Percentiles rank a stretch among this genome's conserved stretches.
These are phyloP conservation scores for Sesbania bispinosa DNA, from an alignment of 306 rosid species.

Conservation along the genomic window DNA sequence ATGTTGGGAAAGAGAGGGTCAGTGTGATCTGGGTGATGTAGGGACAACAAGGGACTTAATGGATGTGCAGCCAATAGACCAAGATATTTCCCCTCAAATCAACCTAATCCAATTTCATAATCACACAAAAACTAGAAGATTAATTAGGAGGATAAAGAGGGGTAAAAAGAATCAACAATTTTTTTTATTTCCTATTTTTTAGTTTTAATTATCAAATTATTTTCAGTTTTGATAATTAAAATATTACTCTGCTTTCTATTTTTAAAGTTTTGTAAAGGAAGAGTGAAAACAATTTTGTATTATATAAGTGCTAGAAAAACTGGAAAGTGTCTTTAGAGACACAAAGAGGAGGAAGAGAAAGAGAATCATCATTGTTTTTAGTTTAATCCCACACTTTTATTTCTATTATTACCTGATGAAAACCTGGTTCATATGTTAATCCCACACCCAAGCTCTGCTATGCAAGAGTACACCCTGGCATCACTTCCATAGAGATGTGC, in stretches of 20 bases:
- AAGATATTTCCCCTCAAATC: constrained; percentile 61
- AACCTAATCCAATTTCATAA: constrained; percentile 42
- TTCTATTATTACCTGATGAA: constrained; percentile 85
- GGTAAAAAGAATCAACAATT: background rate
- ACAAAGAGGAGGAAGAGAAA: too few species aligned
- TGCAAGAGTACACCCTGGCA: constrained; percentile 62
- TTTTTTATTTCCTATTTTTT: too few species aligned
- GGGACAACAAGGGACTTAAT: constrained; percentile 58
- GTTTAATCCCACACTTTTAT: too few species aligned
- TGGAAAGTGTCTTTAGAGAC: too few species aligned
- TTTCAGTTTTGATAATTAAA: too few species aligned
- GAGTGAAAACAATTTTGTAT: too few species aligned
- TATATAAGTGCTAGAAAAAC: too few species aligned
- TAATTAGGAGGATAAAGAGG: background rate
- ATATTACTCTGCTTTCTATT: too few species aligned
- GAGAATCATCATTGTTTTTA: too few species aligned
- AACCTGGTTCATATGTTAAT: constrained; percentile 76
- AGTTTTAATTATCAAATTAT: too few species aligned
- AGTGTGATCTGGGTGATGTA: constrained; percentile 53
- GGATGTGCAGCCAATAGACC: constrained; percentile 86
- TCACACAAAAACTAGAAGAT: background rate
- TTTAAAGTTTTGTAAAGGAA: too few species aligned
- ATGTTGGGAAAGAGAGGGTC: constrained; percentile 73
- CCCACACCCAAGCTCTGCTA: constrained; percentile 74
- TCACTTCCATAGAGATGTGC: constrained; percentile 86